Conservation (phyloP, 208 protist species). For the Leishmania tarentolae region DNA sequence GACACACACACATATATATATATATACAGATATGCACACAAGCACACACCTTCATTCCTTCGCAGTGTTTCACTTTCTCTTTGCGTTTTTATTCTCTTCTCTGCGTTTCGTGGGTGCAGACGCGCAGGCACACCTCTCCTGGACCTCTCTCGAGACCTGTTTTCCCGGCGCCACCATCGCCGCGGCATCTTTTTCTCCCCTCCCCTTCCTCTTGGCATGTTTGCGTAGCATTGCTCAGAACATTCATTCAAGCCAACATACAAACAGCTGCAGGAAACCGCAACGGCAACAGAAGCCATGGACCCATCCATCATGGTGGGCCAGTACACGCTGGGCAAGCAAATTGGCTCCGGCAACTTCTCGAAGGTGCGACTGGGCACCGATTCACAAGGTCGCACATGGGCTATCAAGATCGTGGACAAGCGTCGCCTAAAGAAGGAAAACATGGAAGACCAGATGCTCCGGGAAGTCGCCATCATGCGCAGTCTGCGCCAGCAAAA, state of each 20-base stretch:
- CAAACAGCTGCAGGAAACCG: slow-evolving; percentile 2
- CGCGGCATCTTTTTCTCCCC: neutral
- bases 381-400: slow-evolving; percentile 64
- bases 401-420: slow-evolving; percentile 93
- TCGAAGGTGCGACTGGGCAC: slow-evolving; percentile 82
- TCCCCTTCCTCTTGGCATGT: neutral
- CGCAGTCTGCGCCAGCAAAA: slow-evolving; percentile 81
- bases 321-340: slow-evolving; percentile 86
- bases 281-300: slow-evolving; percentile 8
- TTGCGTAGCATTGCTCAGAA: neutral
- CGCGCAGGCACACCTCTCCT: neutral
- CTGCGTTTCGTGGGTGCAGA: neutral
- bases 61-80: neutral
- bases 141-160: neutral
- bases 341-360: slow-evolving; percentile 90
- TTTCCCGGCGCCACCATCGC: neutral
- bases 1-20: neutral
- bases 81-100: neutral
- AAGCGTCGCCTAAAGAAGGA: slow-evolving; percentile 83
- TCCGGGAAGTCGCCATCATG: slow-evolving; percentile 91
- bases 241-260: neutral
- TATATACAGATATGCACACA: too few species aligned
- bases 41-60: too few species aligned
- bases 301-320: slow-evolving; percentile 48
- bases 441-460: slow-evolving; percentile 91